Percentiles rank a stretch among this genome's conserved stretches.
phyloP scores from a whole-genome alignment of 768 basidiomycete genomes.

The Clitopilus hobsonii region DNA sequence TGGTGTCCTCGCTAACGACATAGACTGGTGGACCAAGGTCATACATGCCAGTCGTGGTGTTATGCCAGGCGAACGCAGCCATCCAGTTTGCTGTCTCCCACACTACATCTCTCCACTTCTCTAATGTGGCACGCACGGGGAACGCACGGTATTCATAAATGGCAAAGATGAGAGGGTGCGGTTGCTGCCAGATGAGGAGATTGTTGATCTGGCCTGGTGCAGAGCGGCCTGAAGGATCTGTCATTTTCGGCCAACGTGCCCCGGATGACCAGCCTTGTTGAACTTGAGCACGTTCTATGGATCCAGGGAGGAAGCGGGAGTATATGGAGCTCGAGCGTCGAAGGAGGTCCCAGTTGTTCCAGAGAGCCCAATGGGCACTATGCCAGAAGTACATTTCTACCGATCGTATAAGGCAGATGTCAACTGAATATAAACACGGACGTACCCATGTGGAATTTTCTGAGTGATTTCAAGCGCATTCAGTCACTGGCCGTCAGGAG shows the following conservation, averaged over 20 bases:
- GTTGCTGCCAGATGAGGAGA: constrained; percentile 60
- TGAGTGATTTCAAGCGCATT: no score
- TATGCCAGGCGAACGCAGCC: constrained; percentile 51
- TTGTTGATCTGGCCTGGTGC: constrained; percentile 60
- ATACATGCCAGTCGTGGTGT: constrained; percentile 39
- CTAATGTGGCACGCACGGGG: constrained; percentile 30
- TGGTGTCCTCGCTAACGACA: constrained; percentile 52
- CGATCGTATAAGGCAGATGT: background rate
- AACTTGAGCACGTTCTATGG: constrained; percentile 42
- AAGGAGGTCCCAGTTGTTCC: constrained; percentile 54
- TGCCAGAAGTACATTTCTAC: constrained; percentile 59
- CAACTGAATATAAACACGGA: constrained; percentile 14
- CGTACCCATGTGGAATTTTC: constrained; percentile 59
- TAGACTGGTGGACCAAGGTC: constrained; percentile 61
- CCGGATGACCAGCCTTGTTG: constrained; percentile 50
- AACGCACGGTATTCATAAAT: constrained; percentile 50
- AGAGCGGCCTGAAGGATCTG: constrained; percentile 53
- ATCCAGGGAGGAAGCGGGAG: constrained; percentile 39
- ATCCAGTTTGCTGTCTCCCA: constrained; percentile 56
- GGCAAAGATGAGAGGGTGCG: constrained; percentile 55
- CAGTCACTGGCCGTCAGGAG: no score
- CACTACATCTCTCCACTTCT: constrained; percentile 50
- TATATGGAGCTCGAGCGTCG: constrained; percentile 39
- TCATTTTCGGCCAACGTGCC: constrained; percentile 65
- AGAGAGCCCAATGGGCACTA: constrained; percentile 52